Conservation (phyloP, 371 early-diverging fungal species). For the Syncephalastrum contaminatum region DNA sequence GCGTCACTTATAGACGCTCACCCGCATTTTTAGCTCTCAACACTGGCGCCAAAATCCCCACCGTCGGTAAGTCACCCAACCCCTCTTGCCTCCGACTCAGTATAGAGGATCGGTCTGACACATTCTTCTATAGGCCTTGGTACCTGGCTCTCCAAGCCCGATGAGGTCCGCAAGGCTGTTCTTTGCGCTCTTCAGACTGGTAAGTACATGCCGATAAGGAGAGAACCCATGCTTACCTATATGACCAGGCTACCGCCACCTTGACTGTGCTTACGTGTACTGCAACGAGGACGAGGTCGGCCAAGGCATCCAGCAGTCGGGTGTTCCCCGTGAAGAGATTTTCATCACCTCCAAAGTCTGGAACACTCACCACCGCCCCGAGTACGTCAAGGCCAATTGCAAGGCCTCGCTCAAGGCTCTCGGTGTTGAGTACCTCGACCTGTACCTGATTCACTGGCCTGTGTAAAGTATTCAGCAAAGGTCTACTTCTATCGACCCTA, state of each 20-base stretch:
- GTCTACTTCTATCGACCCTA: neutral
- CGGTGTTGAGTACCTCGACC: slow-evolving; percentile 82
- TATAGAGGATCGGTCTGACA: neutral
- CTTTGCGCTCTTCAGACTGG: slow-evolving; percentile 56
- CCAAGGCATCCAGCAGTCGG: slow-evolving; percentile 58
- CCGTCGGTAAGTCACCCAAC: slow-evolving; percentile 13
- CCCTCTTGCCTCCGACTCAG: too few relatives aligned
- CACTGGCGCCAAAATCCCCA: slow-evolving; percentile 54
- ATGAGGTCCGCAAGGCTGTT: slow-evolving; percentile 62
- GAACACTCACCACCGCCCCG: slow-evolving; percentile 77
- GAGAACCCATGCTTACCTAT: neutral
- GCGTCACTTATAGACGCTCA: neutral
- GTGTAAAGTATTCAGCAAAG: slow-evolving; percentile 18
- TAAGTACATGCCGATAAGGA: neutral
- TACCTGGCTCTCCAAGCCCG: slow-evolving; percentile 61
- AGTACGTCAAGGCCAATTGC: slow-evolving; percentile 64
- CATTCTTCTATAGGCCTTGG: slow-evolving; percentile 37
- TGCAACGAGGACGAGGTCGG: slow-evolving; percentile 89
- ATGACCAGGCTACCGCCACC: slow-evolving; percentile 61
- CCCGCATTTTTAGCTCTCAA: slow-evolving; percentile 35
- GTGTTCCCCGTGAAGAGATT: slow-evolving; percentile 66
- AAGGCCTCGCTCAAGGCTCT: slow-evolving; percentile 73
- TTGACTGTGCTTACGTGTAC: slow-evolving; percentile 75
- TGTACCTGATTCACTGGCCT: slow-evolving; percentile 87
- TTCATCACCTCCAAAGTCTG: slow-evolving; percentile 92